Evolutionary conservation across 306 rosid genomes (phyloP), one percentile per base, ranked within the genome.

Genomic region (Quercus parvula): DNA sequence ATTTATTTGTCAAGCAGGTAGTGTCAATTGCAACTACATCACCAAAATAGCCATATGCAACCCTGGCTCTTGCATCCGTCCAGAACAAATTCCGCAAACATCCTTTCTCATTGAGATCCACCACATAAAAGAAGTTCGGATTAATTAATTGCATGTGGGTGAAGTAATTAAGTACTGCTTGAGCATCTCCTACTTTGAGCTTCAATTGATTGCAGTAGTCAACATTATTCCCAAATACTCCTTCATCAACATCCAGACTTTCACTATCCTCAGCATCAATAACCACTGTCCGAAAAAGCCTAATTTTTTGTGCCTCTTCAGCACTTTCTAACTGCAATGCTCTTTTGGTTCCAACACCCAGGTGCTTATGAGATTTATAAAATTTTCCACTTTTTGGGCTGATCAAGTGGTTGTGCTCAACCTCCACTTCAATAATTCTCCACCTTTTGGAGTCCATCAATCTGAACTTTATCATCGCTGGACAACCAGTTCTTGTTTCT

Each of bases 391-490:
- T 88, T 18, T 85, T 80, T 35, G 90, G 89, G 85, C 82, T 90
- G 68, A 90, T 90, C 88, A 92, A 83, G 88, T 92, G 97, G 77
- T 90, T 92, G 81, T 92, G 97, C 82, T 92, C 88, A 78, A 92
- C 90, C 83, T 90, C 94, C 55, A 90, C 92, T 83, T 92, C 97
- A 49, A 92, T 83, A 76, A 92, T 83, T 83, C 94, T 90, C 97
- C 97, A 90, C 74, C 97, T 88, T 77, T 84, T 82, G 84, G 89
- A 81, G 54, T 88, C 94, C 88, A 84, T 92, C 76, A 92, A 79
- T 75, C 97, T 86, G 82, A 92, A 90, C 79, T 92, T 90, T 18
- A 92, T 87, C 97, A 90, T 92, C 44, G 97, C 94, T 5, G 94
- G 97, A 81, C 92, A 88, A 62, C 97, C 94, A 1, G 97, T 92